Base-by-base conservation (phyloP, 2,329 filamentous ascomycete genomes). In the Curvularia hawaiiensis region DNA sequence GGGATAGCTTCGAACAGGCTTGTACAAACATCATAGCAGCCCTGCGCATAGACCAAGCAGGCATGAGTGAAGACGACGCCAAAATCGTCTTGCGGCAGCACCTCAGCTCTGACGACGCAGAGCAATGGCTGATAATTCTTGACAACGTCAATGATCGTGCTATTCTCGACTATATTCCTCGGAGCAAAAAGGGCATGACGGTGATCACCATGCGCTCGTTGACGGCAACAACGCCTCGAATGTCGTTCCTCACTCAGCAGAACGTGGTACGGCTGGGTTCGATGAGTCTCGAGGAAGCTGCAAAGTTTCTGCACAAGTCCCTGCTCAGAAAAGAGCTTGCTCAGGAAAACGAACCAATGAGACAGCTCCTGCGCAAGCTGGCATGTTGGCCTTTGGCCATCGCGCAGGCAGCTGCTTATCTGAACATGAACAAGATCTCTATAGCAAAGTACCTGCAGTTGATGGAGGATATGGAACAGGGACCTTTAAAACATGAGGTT, bases 361-460 rank as follows among this genome's bases (percentile, higher is more conserved):
- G 28, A 8, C 45, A 56, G 20, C 54, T 65, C 24, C 44, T 65
- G 16, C 44, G 57, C 4, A 60, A 75, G 47, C 73, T 82, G 22
- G 22, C 22, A 24, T 24, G 22, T 24, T 24, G 22, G 11, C 80
- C 79, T 0, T 65, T 79, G 8, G 77, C 75, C 12, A 79, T 79
- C 20, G 80, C 50, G 1, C 50, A 61, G 31, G 59, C 59, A 14
- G 64, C 74, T 4, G 77, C 78, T 4, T 82, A 79, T 46, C 66
- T 82, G 16, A 78, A 76, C 31, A 61, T 22, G 24, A 72, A 66
- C 24, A 54, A 43, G 8, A 70, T 64, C 26, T 41, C 60, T 2
- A 50, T 73, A 28, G 16, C 43, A 9, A 63, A 72, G 20, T 81
- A 82, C 58, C 50, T 80, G 4, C 46, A 20, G 0, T 69, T 79